A percentile compares a stretch with the other conserved stretches of the same genome.
Conservation (phyloP, 371 early-diverging fungal genomes). For the Rhizopus microsporus region DNA sequence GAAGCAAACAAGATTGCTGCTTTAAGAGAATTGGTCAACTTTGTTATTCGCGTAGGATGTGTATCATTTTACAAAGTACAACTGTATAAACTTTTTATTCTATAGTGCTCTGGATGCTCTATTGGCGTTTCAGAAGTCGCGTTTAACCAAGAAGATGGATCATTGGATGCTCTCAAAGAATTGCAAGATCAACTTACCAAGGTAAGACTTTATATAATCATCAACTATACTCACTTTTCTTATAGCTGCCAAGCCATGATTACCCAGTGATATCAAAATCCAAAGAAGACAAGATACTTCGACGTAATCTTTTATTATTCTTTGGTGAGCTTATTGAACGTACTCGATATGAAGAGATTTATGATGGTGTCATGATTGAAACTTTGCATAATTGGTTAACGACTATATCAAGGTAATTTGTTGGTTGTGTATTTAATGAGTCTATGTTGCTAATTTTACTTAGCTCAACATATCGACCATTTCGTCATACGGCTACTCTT, state of each 20-base stretch:
- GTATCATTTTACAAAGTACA: too few species aligned
- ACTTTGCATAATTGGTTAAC: slow-evolving; percentile 57
- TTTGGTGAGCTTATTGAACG: slow-evolving; percentile 60
- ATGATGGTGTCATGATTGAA: slow-evolving; percentile 60
- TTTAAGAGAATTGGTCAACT: slow-evolving; percentile 59
- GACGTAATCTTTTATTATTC: slow-evolving; percentile 59
- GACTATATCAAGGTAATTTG: slow-evolving; percentile 50
- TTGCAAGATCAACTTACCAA: slow-evolving; percentile 46
- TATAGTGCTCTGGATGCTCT: slow-evolving; percentile 47
- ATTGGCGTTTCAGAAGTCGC: slow-evolving; percentile 40
- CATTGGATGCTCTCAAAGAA: slow-evolving; percentile 41
- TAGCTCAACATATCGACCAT: slow-evolving; percentile 80
- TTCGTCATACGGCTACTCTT: slow-evolving; percentile 87
- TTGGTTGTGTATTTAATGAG: neutral
- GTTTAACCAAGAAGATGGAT: slow-evolving; percentile 41
- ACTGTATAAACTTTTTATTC: neutral
- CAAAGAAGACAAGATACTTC: slow-evolving; percentile 60
- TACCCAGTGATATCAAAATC: slow-evolving; percentile 66
- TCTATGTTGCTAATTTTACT: neutral
- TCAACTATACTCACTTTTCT: neutral
- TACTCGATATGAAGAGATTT: slow-evolving; percentile 62
- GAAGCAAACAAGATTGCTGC: slow-evolving; percentile 25
- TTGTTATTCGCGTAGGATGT: slow-evolving; percentile 58
- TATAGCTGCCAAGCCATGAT: slow-evolving; percentile 57
- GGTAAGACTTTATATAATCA: slow-evolving; percentile 17